Conservation (phyloP, 495 filamentous ascomycete species). For the Talaromyces liani region DNA sequence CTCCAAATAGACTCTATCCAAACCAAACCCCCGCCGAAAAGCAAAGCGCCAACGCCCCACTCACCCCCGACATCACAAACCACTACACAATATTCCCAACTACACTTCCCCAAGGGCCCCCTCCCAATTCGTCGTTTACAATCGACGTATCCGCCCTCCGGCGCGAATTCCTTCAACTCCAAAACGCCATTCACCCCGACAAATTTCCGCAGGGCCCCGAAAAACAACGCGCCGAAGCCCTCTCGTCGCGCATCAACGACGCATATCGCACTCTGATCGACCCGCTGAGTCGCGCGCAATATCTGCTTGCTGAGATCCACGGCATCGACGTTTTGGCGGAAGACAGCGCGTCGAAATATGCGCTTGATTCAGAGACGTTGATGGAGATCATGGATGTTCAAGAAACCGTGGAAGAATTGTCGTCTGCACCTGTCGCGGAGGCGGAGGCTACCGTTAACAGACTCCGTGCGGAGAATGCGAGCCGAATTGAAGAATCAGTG, state of each 20-base stretch:
- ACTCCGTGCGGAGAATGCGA: constrained; percentile 60
- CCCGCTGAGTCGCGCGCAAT: constrained; percentile 76
- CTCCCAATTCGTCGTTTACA: constrained; percentile 67
- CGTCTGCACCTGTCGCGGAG: constrained; percentile 35
- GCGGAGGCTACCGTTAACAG: constrained; percentile 55
- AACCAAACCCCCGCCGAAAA: background rate
- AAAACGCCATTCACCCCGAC: constrained; percentile 77
- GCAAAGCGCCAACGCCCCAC: constrained; percentile 1
- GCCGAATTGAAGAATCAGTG: constrained; percentile 54
- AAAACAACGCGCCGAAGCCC: constrained; percentile 60
- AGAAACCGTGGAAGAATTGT: constrained; percentile 68
- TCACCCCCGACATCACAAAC: constrained; percentile 37
- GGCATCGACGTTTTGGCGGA: constrained; percentile 66
- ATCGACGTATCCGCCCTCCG: constrained; percentile 61
- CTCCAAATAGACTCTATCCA: background rate
- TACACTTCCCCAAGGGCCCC: constrained; percentile 73
- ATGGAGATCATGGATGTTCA: constrained; percentile 83
- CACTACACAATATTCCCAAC: constrained; percentile 85
- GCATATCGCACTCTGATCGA: constrained; percentile 77
- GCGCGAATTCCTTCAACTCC: constrained; percentile 78
- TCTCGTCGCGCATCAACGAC: constrained; percentile 74
- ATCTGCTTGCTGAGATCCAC: constrained; percentile 59
- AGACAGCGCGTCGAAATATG: constrained; percentile 60
- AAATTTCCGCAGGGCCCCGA: constrained; percentile 47
- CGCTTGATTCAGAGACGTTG: constrained; percentile 63